phyloP scores from a whole-genome alignment of 208 protist genomes.

The Crithidia sp. region DNA sequence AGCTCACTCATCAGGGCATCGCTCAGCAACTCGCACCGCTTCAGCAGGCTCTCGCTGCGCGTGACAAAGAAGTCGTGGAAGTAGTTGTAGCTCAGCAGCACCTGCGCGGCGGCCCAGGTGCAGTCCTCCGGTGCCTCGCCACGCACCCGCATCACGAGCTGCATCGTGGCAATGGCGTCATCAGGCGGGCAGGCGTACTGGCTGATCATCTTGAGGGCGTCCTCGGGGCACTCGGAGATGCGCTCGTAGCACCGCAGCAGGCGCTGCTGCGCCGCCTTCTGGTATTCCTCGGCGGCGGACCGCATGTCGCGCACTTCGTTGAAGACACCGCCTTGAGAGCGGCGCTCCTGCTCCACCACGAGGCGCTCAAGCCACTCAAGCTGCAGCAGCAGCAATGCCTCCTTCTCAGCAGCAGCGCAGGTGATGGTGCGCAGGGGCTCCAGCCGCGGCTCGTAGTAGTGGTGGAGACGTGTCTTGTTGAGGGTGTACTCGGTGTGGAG shows the following conservation, averaged over 20 bases:
- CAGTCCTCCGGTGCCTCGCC: constrained; percentile 38
- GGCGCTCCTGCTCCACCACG: constrained; percentile 60
- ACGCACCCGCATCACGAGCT: constrained; percentile 65
- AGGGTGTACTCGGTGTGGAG: constrained; percentile 73
- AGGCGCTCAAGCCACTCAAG: constrained; percentile 73
- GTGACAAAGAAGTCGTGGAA: constrained; percentile 76
- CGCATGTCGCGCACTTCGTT: constrained; percentile 50
- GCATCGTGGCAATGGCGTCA: constrained; percentile 67
- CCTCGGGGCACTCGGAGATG: constrained; percentile 47
- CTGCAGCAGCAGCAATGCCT: constrained; percentile 45
- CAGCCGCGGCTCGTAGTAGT: constrained; percentile 68
- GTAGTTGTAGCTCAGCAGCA: constrained; percentile 77
- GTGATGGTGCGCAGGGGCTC: constrained; percentile 49
- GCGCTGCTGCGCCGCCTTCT: constrained; percentile 36
- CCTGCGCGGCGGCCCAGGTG: constrained; percentile 60
- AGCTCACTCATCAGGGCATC: constrained; percentile 49
- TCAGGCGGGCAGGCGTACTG: constrained; percentile 72
- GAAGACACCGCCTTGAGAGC: constrained; percentile 37
- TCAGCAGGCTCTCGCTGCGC: constrained; percentile 61
- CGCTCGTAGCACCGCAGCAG: constrained; percentile 60
- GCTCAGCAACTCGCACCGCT: constrained; percentile 47
- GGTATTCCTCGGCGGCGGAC: constrained; percentile 42
- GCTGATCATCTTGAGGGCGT: constrained; percentile 56
- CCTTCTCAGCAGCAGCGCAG: constrained; percentile 41
- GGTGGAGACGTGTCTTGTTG: constrained; percentile 56